A percentile compares a stretch with the other conserved stretches of the same genome.
These are phyloP conservation scores for Dioszegia hungarica DNA, from an alignment of 768 basidiomycete genomes.

Conservation along the genomic window DNA sequence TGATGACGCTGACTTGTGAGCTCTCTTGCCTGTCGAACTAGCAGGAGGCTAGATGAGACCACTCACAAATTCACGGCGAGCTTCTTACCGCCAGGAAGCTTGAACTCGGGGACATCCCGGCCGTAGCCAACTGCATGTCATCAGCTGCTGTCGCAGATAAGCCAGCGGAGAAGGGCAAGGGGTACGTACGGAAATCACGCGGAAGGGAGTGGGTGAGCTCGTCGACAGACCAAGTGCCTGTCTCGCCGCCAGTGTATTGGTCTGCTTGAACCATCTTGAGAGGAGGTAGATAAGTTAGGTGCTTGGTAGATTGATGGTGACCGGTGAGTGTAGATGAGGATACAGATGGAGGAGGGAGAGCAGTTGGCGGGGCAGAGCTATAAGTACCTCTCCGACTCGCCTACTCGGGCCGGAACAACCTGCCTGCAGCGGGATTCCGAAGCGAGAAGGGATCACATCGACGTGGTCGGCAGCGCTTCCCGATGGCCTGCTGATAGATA, in stretches of 20 bases:
- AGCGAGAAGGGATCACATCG: too few relatives aligned
- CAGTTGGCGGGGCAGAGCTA: background rate
- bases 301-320: background rate
- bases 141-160: background rate
- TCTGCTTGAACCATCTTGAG: background rate
- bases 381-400: background rate
- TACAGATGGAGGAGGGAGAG: background rate
- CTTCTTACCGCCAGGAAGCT: slow-evolving; percentile 12
- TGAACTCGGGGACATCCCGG: slow-evolving; percentile 10
- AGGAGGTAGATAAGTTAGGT: background rate
- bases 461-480: too few relatives aligned
- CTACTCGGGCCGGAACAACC: background rate
- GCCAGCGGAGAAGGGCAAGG: too few relatives aligned
- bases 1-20: slow-evolving; percentile 7
- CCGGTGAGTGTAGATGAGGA: too few relatives aligned
- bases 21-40: background rate
- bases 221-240: slow-evolving; percentile 4
- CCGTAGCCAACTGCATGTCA: slow-evolving; percentile 9
- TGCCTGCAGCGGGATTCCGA: background rate
- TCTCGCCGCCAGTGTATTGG: background rate
- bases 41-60: background rate
- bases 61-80: slow-evolving; percentile 13
- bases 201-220: slow-evolving; percentile 2
- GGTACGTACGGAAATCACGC: slow-evolving; percentile 8
- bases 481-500: too few relatives aligned